Percentiles rank a stretch among this genome's conserved stretches.
Conservation (phyloP, 2,329 filamentous ascomycete species). For the Ascocoryne sarcoides region DNA sequence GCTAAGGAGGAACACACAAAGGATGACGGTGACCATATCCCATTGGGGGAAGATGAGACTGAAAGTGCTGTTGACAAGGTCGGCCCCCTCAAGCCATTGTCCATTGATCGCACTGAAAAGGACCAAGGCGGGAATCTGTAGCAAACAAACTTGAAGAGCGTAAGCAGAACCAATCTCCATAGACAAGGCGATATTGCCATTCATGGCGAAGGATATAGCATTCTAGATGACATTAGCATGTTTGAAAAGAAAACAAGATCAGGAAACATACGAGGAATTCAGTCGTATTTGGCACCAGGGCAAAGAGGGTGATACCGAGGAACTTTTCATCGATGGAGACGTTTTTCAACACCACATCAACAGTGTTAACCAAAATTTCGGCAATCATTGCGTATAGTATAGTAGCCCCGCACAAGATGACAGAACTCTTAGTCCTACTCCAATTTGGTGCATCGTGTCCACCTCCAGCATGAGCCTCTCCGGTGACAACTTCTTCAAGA, state of each 20-base stretch:
- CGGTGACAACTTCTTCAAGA: conserved; percentile 14
- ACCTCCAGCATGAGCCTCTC: conserved; percentile 32
- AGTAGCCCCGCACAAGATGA: conserved; percentile 84
- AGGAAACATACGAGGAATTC: conserved; percentile 71
- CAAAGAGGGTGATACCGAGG: conserved; percentile 90
- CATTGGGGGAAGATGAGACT: conserved; percentile 94
- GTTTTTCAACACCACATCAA: conserved; percentile 88
- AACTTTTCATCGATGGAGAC: conserved; percentile 96
- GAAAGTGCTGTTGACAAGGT: conserved; percentile 58
- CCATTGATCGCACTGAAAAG: conserved; percentile 77
- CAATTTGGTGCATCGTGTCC: conserved; percentile 97
- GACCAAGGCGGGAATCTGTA: conserved; percentile 89
- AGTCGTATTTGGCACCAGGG: conserved; percentile 93
- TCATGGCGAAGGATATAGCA: conserved; percentile 98
- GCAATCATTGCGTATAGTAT: conserved; percentile 93
- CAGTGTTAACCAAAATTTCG: conserved; percentile 92
- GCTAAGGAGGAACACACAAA: conserved; percentile 91
- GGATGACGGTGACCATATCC: conserved; percentile 96
- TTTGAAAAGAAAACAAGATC: background rate
- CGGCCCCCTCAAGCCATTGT: conserved; percentile 41
- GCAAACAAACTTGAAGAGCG: conserved; percentile 86
- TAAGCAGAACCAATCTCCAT: conserved; percentile 99
- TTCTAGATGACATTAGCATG: conserved; percentile 41
- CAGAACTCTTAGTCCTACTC: conserved; percentile 81
- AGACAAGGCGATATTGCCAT: conserved; percentile 94